phyloP scores from a whole-genome alignment of 345 rosid species.

The Gynandropsis gynandra region DNA sequence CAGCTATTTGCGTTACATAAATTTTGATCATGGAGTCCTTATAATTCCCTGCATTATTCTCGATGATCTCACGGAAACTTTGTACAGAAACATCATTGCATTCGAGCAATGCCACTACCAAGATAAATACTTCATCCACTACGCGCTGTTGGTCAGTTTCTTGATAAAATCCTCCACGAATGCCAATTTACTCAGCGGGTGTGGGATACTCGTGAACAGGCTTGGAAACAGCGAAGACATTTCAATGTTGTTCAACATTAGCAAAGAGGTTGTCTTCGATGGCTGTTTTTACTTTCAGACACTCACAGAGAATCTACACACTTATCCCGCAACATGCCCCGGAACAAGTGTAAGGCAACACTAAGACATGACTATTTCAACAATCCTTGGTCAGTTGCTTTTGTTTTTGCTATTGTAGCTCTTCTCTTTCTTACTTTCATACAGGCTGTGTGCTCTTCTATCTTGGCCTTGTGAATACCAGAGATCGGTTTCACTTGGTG shows the following conservation, averaged over 20 bases:
- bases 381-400: constrained; percentile 24
- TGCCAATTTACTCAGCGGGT: constrained; percentile 20
- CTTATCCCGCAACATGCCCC: constrained; percentile 21
- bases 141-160: constrained; percentile 16
- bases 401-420: constrained; percentile 20
- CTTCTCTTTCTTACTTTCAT: constrained; percentile 24
- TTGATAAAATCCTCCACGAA: constrained; percentile 18
- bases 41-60: constrained; percentile 12
- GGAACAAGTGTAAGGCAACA: constrained; percentile 22
- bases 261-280: constrained; percentile 14
- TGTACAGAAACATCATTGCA: constrained; percentile 21
- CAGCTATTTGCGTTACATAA: no score
- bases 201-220: constrained; percentile 16
- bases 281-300: constrained; percentile 6
- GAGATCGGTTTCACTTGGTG: no score
- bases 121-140: constrained; percentile 16
- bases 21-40: no score
- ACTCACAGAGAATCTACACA: constrained; percentile 10
- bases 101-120: constrained; percentile 24
- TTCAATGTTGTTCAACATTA: constrained; percentile 19
- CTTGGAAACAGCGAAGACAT: constrained; percentile 23
- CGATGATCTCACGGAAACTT: constrained; percentile 20
- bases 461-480: constrained; percentile 15
- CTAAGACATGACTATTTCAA: constrained; percentile 22
- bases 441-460: constrained; percentile 17